A percentile compares a stretch with the other conserved stretches of the same genome.
Conservation (phyloP, 2,329 filamentous ascomycete genomes). For the Ceratocystis cubensis region DNA sequence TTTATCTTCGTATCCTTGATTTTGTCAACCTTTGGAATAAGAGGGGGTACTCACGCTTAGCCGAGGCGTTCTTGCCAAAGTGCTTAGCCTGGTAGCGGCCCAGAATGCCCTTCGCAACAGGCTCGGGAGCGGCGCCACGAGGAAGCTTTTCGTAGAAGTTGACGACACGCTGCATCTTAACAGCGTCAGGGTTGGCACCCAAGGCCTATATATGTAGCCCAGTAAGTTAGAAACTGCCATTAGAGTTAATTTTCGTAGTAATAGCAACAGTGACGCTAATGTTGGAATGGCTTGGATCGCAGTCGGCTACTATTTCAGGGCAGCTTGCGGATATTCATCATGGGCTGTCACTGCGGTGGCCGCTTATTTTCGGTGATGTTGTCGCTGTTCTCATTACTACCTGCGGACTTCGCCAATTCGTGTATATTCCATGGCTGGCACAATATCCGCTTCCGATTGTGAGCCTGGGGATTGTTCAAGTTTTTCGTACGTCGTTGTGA, state of each 20-base stretch:
- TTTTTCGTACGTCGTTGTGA: too few species aligned
- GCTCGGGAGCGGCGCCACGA: constrained; percentile 74
- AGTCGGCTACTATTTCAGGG: too few species aligned
- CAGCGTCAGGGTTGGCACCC: constrained; percentile 85
- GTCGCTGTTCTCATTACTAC: too few species aligned
- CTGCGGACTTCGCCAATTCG: too few species aligned
- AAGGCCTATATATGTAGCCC: constrained; percentile 53
- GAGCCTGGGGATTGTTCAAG: too few species aligned
- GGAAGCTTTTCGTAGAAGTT: constrained; percentile 98
- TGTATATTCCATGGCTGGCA: too few species aligned
- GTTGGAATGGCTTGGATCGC: too few species aligned
- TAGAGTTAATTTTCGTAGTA: not conserved
- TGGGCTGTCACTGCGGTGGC: too few species aligned
- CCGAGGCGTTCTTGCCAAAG: constrained; percentile 88
- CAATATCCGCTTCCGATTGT: too few species aligned
- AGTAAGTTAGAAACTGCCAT: not conserved
- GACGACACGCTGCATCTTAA: constrained; percentile 95
- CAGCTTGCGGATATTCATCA: too few species aligned
- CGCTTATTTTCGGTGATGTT: too few species aligned
- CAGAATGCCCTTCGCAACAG: constrained; percentile 68
- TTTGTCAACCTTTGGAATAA: not conserved
- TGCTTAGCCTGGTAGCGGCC: constrained; percentile 82
- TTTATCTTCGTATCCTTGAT: not conserved
- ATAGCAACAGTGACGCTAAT: too few species aligned
- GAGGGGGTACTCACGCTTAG: constrained; percentile 55